Conservation (phyloP, 2,329 filamentous ascomycete species). For the Verticillium nubilum region DNA sequence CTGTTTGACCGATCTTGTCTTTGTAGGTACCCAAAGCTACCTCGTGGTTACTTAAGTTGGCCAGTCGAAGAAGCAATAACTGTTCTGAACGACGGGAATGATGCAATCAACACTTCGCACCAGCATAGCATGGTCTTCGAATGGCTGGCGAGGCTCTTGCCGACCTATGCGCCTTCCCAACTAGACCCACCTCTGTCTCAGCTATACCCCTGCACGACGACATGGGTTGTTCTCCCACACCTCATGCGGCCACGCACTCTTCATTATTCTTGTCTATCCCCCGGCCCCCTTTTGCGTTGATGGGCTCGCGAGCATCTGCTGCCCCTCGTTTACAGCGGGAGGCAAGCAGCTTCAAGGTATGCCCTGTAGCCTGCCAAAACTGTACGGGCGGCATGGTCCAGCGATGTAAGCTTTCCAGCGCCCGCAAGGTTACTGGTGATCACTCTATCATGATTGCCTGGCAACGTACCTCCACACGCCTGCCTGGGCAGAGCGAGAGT, state of each 20-base stretch:
- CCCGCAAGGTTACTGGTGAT: neutral
- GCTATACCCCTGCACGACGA: constrained; percentile 12
- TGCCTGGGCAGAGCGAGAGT: neutral
- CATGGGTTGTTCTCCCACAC: constrained; percentile 15
- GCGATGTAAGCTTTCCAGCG: neutral
- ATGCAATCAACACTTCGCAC: constrained; percentile 9
- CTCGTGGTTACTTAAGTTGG: neutral
- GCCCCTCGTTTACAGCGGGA: no score
- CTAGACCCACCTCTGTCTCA: constrained; percentile 13
- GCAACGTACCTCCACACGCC: neutral
- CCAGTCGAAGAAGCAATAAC: constrained; percentile 3
- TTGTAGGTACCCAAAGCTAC: neutral
- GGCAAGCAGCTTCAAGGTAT: neutral
- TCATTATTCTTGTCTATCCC: neutral
- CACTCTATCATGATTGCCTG: neutral
- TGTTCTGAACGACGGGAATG: constrained; percentile 5
- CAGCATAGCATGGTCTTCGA: constrained; percentile 11
- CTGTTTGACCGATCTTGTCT: neutral
- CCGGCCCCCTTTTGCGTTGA: neutral
- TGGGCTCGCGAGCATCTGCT: no score
- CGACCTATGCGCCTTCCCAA: constrained; percentile 14
- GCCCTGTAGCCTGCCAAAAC: neutral
- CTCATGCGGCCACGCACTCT: constrained; percentile 7
- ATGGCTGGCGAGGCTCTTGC: constrained; percentile 13
- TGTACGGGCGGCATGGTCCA: neutral